Percentiles rank a stretch among this genome's conserved stretches.
These are phyloP conservation scores for Monosporozyma yasuniensis DNA, from an alignment of 805 yeast species.

Conservation along the genomic window DNA sequence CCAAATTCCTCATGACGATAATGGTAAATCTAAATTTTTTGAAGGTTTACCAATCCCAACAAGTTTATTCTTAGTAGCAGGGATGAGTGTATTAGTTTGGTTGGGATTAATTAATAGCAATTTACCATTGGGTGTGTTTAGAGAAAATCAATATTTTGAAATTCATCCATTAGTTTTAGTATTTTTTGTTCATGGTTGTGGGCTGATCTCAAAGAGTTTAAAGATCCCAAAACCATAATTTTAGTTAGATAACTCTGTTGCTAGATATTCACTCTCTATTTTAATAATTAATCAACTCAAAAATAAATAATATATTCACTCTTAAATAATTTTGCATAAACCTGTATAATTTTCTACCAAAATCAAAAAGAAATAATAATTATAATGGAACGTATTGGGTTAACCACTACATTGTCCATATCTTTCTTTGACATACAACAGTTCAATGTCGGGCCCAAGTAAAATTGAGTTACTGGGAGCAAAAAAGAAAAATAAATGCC, in stretches of 20 bases:
- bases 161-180: conserved; percentile 61
- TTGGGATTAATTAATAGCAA: conserved; percentile 37
- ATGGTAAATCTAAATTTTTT: conserved; percentile 84
- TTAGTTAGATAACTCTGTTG: background rate
- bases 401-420: no score
- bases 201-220: conserved; percentile 83
- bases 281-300: background rate
- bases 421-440: no score
- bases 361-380: no score
- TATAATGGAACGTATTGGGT: no score
- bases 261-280: background rate
- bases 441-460: no score
- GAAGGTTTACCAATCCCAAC: conserved; percentile 97
- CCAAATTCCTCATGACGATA: conserved; percentile 78
- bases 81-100: conserved; percentile 62
- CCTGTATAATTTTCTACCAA: background rate
- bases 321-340: background rate
- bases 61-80: conserved; percentile 60
- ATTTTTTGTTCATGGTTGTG: conserved; percentile 76
- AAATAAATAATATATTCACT: background rate
- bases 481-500: conserved; percentile 7
- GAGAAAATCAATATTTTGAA: conserved; percentile 50
- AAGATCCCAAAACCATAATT: conserved; percentile 61
- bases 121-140: conserved; percentile 59
- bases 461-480: no score